Evolutionary conservation across 1,284 basidiomycete species (phyloP), one percentile per base, ranked within the genome.

Genomic region (Sporisorium iseilematis-ciliati): DNA sequence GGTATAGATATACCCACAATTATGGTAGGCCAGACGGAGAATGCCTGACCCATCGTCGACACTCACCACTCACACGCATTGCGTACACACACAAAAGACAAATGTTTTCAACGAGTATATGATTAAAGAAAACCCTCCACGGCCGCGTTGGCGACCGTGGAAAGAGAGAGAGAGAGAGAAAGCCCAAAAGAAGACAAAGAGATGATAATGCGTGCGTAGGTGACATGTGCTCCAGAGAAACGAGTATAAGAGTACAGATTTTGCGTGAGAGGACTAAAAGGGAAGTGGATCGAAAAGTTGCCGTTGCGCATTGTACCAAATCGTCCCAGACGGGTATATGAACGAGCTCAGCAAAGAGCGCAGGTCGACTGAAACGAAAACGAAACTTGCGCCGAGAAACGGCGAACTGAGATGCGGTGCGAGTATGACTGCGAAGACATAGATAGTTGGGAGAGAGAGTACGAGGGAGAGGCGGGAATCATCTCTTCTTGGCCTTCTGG

Each of bases 231-330:
- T 72, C 69, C 69, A 43, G 43, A 60, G 43, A 59, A 38, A 40
- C 41, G 72, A 69, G 72, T 75, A 75, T 75, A 75, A 75, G 72
- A 69, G 72, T 75, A 69, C 72, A 75, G n/a, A 23, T 38, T 38
- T 14, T 38, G 35, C 35, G 14, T 40, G 33, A n/a, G 25, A 38
- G 20, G 41, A 20, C 16, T 18, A 6, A 29, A 21, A 46, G 16
- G 8, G 43, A 26, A 26, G 18, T n/a, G 14, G 33, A 6, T 33
- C 14, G 35, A 33, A 31, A 49, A 16, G 3, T 18, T 31, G 29
- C n/a, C 26, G 20, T n/a, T 31, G 26, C 29, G 48, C 23, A 16
- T 26, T 26, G 23, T 26, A 14, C 25, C 8, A 14, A 14, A 16
- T 26, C 23, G 46, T 48, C 46, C 29, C 14, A 38, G 35, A 38